phyloP scores from a whole-genome alignment of 768 basidiomycete genomes.

The Kwoniella shandongensis region DNA sequence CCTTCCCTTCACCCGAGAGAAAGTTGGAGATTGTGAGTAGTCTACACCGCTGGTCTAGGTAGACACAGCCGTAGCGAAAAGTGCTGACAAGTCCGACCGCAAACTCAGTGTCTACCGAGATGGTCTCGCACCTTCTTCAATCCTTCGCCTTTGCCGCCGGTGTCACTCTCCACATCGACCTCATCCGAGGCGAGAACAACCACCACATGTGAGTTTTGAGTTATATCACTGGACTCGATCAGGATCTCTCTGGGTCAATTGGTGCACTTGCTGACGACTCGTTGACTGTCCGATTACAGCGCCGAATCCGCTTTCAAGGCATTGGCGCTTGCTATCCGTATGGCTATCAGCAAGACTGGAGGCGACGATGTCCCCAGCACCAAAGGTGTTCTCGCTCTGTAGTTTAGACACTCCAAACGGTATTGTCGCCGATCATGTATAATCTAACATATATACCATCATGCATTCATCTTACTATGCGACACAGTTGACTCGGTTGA shows the following conservation, averaged over 20 bases:
- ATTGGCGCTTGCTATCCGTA: slow-evolving; percentile 85
- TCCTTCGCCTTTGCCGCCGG: slow-evolving; percentile 97
- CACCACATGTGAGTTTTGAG: slow-evolving; percentile 92
- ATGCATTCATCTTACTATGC: not conserved
- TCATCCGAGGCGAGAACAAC: slow-evolving; percentile 91
- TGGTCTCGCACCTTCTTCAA: slow-evolving; percentile 96
- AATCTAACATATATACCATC: no score
- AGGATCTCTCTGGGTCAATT: not conserved
- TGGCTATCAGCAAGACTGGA: slow-evolving; percentile 89
- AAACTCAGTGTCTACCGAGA: slow-evolving; percentile 74
- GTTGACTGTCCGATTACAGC: slow-evolving; percentile 56
- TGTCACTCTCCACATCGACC: slow-evolving; percentile 90
- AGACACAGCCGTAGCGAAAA: not conserved
- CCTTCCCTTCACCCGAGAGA: slow-evolving; percentile 58
- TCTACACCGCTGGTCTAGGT: not conserved
- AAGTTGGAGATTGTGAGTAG: slow-evolving; percentile 59
- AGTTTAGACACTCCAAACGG: no score
- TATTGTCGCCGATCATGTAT: not conserved
- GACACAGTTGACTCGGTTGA: not conserved
- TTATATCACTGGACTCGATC: not conserved
- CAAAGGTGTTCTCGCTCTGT: slow-evolving; percentile 77
- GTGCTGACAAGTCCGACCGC: slow-evolving; percentile 83
- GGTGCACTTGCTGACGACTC: not conserved
- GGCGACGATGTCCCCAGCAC: slow-evolving; percentile 91
- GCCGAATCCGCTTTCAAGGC: slow-evolving; percentile 99